Base-by-base conservation (phyloP, 148 eudicot genomes). In the Selenicereus undatus region DNA sequence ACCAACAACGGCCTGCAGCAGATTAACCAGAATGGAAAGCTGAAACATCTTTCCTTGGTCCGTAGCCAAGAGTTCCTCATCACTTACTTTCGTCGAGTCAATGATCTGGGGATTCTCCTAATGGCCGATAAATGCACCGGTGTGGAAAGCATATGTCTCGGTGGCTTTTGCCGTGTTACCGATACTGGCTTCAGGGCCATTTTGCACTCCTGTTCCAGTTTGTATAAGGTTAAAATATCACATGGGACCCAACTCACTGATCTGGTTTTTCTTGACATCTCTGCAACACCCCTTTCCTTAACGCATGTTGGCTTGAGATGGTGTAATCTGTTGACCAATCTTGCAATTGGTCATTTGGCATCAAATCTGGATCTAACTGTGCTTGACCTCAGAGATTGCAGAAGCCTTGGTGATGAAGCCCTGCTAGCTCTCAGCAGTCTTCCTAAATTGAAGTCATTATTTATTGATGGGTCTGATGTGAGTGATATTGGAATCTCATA, bases 91-190 rank as follows among this genome's bases (percentile, higher is more conserved):
- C 94, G 87, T 75, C 88, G 99, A 76, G 93, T 96, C 70, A 96
- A 93, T 83, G 99, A 96, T 84, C 95, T 93, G 0, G 98, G 98
- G 22, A 84, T 96, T 84, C 97, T 96, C 48, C 74, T 96, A 50
- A 92, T 96, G 99, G 95, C 98, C 65, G 97, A 96, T 71, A 89
- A 88, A 82, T 93, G 97, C 80, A 86, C 91, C 20, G 87, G 86
- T 78, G 88, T 96, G 87, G 99, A 93, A 86, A 96, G 99, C 82
- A 93, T 96, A 27, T 90, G 83, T 84, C 98, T 96, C 29, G 99
- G 98, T 71, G 99, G 99, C 75, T 96, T 96, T 84, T 93, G 92
- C 50, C 97, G 93, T 42, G 97, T 96, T 35, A 92, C 99, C 4
- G 99, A 96, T 78, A 91, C 99, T 3, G 97, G 97, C 42, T 91